phyloP scores from a whole-genome alignment of 2,329 filamentous ascomycete genomes.

The Penicillium sclerotigenum region DNA sequence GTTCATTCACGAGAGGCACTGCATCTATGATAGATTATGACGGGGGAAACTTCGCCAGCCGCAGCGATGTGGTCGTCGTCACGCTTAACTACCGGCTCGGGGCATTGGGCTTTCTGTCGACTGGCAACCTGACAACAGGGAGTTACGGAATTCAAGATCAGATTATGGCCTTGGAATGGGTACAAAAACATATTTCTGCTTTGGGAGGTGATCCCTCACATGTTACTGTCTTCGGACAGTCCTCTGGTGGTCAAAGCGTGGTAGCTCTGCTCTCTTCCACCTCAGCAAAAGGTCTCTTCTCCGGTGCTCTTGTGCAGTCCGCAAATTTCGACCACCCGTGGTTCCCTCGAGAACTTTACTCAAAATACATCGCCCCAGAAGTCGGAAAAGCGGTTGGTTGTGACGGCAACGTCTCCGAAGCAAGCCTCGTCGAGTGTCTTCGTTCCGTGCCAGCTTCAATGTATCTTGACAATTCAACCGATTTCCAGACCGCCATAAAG shows the following conservation, averaged over 20 bases:
- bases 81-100: constrained; percentile 37
- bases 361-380: constrained; percentile 18
- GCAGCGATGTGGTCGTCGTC: constrained; percentile 38
- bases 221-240: constrained; percentile 38
- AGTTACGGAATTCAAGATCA: constrained; percentile 36
- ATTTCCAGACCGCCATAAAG: constrained; percentile 8
- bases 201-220: constrained; percentile 31
- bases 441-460: constrained; percentile 20
- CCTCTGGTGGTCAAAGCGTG: constrained; percentile 53
- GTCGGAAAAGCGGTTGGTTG: constrained; percentile 25
- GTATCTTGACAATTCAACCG: constrained; percentile 24
- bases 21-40: constrained; percentile 31
- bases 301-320: constrained; percentile 28
- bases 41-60: constrained; percentile 35
- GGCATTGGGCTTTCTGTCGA: constrained; percentile 33
- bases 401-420: constrained; percentile 10
- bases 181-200: constrained; percentile 25
- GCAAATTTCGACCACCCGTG: constrained; percentile 27
- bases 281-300: constrained; percentile 27
- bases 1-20: constrained; percentile 29
- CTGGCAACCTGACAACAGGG: constrained; percentile 33
- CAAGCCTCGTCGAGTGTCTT: constrained; percentile 22
- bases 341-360: constrained; percentile 27
- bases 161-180: constrained; percentile 31
- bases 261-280: constrained; percentile 27